Base-by-base conservation (phyloP, 2,329 filamentous ascomycete species). In the Pseudopyrenochaeta lycopersici region DNA sequence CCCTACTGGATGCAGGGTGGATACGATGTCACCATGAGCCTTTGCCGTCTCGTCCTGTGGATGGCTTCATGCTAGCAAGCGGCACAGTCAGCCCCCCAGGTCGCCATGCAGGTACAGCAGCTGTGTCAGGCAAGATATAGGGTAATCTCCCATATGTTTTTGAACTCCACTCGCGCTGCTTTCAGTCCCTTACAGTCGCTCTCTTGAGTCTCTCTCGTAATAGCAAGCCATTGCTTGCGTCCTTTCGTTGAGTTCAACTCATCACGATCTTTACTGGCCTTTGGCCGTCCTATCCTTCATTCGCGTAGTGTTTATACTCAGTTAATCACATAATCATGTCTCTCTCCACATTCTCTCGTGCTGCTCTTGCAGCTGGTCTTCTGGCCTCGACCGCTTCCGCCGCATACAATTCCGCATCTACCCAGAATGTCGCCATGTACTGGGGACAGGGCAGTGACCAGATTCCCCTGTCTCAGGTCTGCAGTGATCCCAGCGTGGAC, bases 371-470 rank as follows among this genome's bases (percentile, higher is more conserved):
- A 48, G 75, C 76, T 44, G 67, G 68, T 31, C 53, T 76, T 49
- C 56, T 73, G 43, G 64, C 70, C 39, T 64, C 76, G n/a, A 65
- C 75, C 23, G 66, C 67, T 40, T 74, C 74, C 36, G 75, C 77
- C 52, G 73, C 74, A 33, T 78, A 82, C 57, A 67, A 80, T 68
- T 65, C 73, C 18, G 58, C 68, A 42, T 70, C 76, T 7, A 79
- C 76, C 47, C 76, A 73, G 33, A 84, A 85, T 61, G 73, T 85
- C 41, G 82, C 77, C 20, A 75, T 84, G 39, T 85, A 85, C 72
- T 85, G 80, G 76, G 84, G 84, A 42, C 82, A 86, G 77, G 83
- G 84, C 54, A 53, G 68, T 12, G 49, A 75, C 49, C 84, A 86
- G 60, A 68, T 74, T 18, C 74, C 79, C 15, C 75, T 86, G 18